These are phyloP conservation scores for Botrytis cinerea DNA, from an alignment of 2,329 filamentous ascomycete genomes.

Conservation along the genomic window DNA sequence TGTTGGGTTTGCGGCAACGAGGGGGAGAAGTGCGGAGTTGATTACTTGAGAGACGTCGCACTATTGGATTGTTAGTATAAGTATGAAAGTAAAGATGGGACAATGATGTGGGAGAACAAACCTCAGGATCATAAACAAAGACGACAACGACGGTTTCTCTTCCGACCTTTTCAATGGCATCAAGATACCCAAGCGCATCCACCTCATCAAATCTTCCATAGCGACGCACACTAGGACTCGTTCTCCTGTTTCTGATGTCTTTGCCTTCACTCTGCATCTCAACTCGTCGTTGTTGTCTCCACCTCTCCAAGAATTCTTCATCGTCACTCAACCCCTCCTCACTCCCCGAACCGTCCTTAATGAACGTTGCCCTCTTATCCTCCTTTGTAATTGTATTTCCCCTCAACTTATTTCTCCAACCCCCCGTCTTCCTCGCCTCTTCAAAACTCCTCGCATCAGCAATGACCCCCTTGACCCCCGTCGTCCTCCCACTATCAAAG, in stretches of 20 bases:
- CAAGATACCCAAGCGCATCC: slow-evolving; percentile 89
- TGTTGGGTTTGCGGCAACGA: slow-evolving; percentile 70
- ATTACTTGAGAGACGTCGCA: slow-evolving; percentile 77
- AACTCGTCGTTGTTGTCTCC: slow-evolving; percentile 77
- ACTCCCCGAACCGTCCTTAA: slow-evolving; percentile 32
- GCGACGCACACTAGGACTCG: slow-evolving; percentile 73
- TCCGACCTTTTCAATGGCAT: slow-evolving; percentile 88
- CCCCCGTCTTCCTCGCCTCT: slow-evolving; percentile 55
- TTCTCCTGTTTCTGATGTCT: slow-evolving; percentile 63
- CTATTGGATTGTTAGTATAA: slow-evolving; percentile 49
- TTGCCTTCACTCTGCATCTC: slow-evolving; percentile 70
- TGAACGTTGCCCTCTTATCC: slow-evolving; percentile 33
- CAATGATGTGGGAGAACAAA: slow-evolving; percentile 49
- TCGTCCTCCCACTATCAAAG: slow-evolving; percentile 70
- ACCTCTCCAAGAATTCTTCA: slow-evolving; percentile 84
- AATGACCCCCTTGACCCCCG: slow-evolving; percentile 84
- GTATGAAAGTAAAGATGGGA: not conserved
- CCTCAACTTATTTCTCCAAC: slow-evolving; percentile 50
- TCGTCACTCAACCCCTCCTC: slow-evolving; percentile 50
- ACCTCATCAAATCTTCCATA: slow-evolving; percentile 82
- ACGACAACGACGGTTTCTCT: slow-evolving; percentile 85
- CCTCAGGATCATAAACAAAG: slow-evolving; percentile 86
- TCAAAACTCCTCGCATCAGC: slow-evolving; percentile 79
- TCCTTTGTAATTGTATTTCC: slow-evolving; percentile 29
- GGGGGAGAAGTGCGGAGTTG: slow-evolving; percentile 72